Evolutionary conservation across 371 early-diverging fungal species (phyloP).

Genomic region (Blastocladiella emersonii): DNA sequence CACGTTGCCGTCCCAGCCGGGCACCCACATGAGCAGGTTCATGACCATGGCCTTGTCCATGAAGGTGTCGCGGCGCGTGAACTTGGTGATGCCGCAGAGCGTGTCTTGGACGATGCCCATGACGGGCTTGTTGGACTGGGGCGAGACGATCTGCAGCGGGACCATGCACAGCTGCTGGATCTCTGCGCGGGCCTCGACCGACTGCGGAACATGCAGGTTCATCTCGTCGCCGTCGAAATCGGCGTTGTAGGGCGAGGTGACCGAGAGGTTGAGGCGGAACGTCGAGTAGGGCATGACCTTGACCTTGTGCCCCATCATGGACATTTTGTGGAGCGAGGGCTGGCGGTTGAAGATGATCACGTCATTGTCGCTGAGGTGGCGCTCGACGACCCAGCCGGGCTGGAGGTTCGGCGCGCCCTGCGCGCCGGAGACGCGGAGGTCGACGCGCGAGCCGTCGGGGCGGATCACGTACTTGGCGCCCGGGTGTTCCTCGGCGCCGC

Average conservation of each 20-base stretch:
- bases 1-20: slow-evolving; percentile 87
- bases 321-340: slow-evolving; percentile 99
- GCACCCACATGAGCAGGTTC: slow-evolving; percentile 90
- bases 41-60: slow-evolving; percentile 81
- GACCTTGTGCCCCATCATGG: slow-evolving; percentile 99
- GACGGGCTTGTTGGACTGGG: slow-evolving; percentile 96
- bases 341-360: slow-evolving; percentile 99
- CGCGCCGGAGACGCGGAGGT: slow-evolving; percentile 83
- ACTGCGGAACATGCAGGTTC: slow-evolving; percentile 99
- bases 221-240: slow-evolving; percentile 99
- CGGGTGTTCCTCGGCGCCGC: slow-evolving; percentile 94
- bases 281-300: slow-evolving; percentile 98
- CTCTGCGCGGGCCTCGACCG: slow-evolving; percentile 89
- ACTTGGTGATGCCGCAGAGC: slow-evolving; percentile 90
- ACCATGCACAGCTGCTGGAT: slow-evolving; percentile 94
- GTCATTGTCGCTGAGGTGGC: slow-evolving; percentile 95
- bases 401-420: slow-evolving; percentile 81
- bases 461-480: slow-evolving; percentile 98
- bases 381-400: slow-evolving; percentile 90
- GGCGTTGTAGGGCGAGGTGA: slow-evolving; percentile 99
- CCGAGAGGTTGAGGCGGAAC: slow-evolving; percentile 97
- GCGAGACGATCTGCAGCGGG: slow-evolving; percentile 94
- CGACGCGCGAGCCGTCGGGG: slow-evolving; percentile 93
- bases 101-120: slow-evolving; percentile 99
- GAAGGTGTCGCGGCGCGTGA: slow-evolving; percentile 93